Evolutionary conservation across 1,139 yeast genomes (phyloP), one percentile per base, ranked within the genome.

Genomic region (Chernovozyma sophiae-reginae): DNA sequence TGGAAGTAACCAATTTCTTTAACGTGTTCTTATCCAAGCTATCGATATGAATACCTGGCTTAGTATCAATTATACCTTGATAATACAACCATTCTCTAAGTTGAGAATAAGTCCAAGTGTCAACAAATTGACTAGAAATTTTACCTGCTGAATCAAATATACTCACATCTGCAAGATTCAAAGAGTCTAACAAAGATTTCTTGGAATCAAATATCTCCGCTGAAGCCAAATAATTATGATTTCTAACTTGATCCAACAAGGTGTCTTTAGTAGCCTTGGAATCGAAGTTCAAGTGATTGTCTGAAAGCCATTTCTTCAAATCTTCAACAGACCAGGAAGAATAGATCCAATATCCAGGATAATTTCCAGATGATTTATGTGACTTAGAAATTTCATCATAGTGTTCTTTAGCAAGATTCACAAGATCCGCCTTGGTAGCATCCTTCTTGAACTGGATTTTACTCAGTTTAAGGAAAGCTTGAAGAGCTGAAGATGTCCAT

Each of bases 301-400:
- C 59, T 20, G 62, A 56, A 38, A 76, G 53, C 76, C 85, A 73
- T 15, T 62, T 51, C 44, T 68, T 56, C 44, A 76, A 52, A 33
- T 70, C 73, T 5, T 62, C 58, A 12, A 51, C 49, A 25, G 62
- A 56, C 80, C 82, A 77, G 22, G 61, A 48, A 14, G 64, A 52
- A 48, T 72, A 77, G 33, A 74, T 56, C 68, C 76, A 68, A 35
- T 62, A 66, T 10, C 78, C 73, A n/a, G 79, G 73, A 42, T 75
- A 74, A 32, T 54, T 56, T 10, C 77, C 78, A 2, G 76, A 61
- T 4, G 60, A 60, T 1, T 62, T 55, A 37, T 57, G 47, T 23
- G 53, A 47, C 32, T 55, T 54, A 24, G 68, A 62, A 42, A 72
- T 55, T 23, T 52, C 51, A 41, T 62, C 62, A 47, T 65, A 72